Conservation (phyloP, 2,329 filamentous ascomycete species). For the Talaromyces sp. region DNA sequence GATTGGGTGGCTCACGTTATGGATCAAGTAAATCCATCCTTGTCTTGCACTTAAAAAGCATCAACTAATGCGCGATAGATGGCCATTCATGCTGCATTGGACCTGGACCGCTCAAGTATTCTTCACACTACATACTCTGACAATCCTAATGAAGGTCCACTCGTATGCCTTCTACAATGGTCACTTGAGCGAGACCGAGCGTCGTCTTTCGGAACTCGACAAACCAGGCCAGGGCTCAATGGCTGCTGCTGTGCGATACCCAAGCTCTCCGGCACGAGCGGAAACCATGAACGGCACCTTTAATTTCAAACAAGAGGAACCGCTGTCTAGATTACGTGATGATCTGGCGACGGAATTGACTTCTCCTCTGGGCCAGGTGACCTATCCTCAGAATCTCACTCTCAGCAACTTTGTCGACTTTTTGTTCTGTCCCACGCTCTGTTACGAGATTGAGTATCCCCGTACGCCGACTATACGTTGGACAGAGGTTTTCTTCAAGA, state of each 20-base stretch:
- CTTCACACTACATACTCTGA: conserved; percentile 83
- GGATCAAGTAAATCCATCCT: conserved; percentile 60
- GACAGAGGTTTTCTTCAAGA: conserved; percentile 78
- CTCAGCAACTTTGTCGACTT: conserved; percentile 80
- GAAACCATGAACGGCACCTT: conserved; percentile 30
- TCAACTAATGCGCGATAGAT: conserved; percentile 35
- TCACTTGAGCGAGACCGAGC: conserved; percentile 82
- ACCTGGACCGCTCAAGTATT: conserved; percentile 98
- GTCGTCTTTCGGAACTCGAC: conserved; percentile 76
- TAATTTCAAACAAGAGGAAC: conserved; percentile 44
- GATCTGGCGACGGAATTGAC: conserved; percentile 88
- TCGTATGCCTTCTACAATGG: conserved; percentile 98
- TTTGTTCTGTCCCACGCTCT: conserved; percentile 87
- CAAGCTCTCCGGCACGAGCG: conserved; percentile 46
- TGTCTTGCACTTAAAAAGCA: neutral
- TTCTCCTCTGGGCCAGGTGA: conserved; percentile 82
- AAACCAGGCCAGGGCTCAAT: conserved; percentile 57
- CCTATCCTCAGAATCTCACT: conserved; percentile 86
- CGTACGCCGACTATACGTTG: conserved; percentile 72
- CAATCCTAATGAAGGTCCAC: conserved; percentile 98
- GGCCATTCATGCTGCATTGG: conserved; percentile 84
- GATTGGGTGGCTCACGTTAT: conserved; percentile 71
- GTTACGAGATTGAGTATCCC: conserved; percentile 96
- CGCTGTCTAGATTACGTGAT: conserved; percentile 69
- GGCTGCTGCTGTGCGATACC: conserved; percentile 73